Conservation (phyloP, 371 early-diverging fungal genomes). For the Astathelohania contejeani region DNA sequence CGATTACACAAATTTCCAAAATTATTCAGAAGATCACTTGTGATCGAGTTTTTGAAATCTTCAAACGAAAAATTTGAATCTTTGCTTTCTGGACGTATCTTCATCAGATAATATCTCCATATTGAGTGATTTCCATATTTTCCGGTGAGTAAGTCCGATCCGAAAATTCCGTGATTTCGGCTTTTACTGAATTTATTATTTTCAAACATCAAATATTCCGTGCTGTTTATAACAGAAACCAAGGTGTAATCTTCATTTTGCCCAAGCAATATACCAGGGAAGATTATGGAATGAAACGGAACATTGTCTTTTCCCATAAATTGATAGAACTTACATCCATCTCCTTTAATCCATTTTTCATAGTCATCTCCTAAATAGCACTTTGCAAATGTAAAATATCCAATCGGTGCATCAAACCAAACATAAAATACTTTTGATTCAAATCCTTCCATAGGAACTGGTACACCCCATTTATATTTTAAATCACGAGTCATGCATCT, state of each 20-base stretch:
- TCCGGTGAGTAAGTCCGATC: constrained; percentile 69
- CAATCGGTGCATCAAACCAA: constrained; percentile 98
- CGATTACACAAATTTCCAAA: constrained; percentile 96
- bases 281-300: constrained; percentile 95
- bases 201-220: constrained; percentile 96
- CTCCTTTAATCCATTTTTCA: constrained; percentile 72
- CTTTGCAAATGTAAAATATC: constrained; percentile 54
- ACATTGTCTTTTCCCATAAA: constrained; percentile 99
- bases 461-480: constrained; percentile 81
- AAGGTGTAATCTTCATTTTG: constrained; percentile 72
- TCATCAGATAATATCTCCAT: constrained; percentile 92
- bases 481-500: constrained; percentile 96
- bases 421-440: constrained; percentile 96
- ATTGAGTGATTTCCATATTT: constrained; percentile 75
- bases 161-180: constrained; percentile 90
- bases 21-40: constrained; percentile 82
- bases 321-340: constrained; percentile 77
- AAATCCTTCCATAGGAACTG: constrained; percentile 73
- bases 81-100: constrained; percentile 82
- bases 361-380: constrained; percentile 5
- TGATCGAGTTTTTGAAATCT: constrained; percentile 77
- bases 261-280: constrained; percentile 76
- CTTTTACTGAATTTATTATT: constrained; percentile 91
- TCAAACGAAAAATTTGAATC: constrained; percentile 86
- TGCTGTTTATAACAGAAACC: constrained; percentile 74